phyloP scores from a whole-genome alignment of 2,329 filamentous ascomycete genomes.

The Diaporthe vaccinii region DNA sequence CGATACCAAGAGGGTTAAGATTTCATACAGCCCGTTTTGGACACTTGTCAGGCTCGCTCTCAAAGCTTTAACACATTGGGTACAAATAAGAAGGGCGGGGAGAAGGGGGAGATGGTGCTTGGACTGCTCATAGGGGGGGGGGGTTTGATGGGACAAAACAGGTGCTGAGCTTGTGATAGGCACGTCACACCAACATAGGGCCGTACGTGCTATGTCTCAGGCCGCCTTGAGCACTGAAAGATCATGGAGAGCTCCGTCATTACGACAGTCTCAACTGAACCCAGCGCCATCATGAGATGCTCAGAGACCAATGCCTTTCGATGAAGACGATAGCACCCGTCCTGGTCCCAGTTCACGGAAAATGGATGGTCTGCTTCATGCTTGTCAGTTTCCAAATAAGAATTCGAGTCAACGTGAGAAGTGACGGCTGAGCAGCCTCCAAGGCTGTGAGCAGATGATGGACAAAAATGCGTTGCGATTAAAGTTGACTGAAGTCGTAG shows the following conservation, averaged over 20 bases:
- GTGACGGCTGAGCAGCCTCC: neutral
- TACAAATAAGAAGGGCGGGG: no score
- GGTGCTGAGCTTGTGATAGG: neutral
- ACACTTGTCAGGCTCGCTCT: neutral
- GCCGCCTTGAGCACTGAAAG: neutral
- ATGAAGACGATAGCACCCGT: neutral
- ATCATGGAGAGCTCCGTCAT: neutral
- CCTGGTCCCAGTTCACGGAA: neutral
- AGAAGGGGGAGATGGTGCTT: neutral
- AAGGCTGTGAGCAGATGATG: neutral
- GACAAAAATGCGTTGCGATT: neutral
- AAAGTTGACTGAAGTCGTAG: neutral
- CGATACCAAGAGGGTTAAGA: neutral
- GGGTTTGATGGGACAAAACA: neutral
- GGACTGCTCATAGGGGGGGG: neutral
- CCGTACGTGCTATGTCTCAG: neutral
- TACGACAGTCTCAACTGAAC: neutral
- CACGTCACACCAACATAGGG: no score
- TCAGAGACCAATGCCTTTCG: neutral
- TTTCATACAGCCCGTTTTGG: neutral
- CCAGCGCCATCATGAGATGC: neutral
- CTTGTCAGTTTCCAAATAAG: neutral
- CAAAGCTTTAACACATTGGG: neutral
- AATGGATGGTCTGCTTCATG: no score
- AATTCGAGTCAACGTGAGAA: neutral